A percentile compares a stretch with the other conserved stretches of the same genome.
Conservation (phyloP, 129 eudicot species). For the Ambrosia artemisiifolia region DNA sequence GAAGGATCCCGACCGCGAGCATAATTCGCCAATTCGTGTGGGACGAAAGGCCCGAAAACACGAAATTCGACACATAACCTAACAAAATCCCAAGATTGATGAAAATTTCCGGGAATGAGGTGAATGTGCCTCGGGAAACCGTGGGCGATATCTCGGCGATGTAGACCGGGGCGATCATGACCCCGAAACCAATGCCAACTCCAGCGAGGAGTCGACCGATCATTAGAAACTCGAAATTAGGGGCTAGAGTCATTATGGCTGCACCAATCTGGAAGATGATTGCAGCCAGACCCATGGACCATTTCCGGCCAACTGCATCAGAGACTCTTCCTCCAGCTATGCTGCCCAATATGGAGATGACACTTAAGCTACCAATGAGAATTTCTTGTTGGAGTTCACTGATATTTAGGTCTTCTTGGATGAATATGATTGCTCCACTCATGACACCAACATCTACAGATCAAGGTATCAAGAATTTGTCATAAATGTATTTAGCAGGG, state of each 20-base stretch:
- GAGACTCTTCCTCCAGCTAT: constrained; percentile 73
- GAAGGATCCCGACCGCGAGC: constrained; percentile 80
- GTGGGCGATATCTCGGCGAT: constrained; percentile 81
- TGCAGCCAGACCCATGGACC: constrained; percentile 91
- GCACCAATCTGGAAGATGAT: constrained; percentile 68
- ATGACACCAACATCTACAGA: constrained; percentile 77
- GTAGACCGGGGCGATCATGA: constrained; percentile 83
- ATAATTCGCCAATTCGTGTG: constrained; percentile 75
- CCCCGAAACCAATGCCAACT: constrained; percentile 75
- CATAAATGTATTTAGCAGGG: too few species aligned
- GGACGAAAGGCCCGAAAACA: constrained; percentile 60
- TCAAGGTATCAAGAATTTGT: background rate
- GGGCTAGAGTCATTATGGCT: constrained; percentile 67
- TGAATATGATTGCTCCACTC: constrained; percentile 88
- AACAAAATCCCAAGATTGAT: constrained; percentile 71
- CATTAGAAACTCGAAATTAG: constrained; percentile 51
- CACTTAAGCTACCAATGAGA: constrained; percentile 68
- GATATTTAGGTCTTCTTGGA: constrained; percentile 69
- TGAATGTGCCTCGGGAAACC: constrained; percentile 59
- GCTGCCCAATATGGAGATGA: constrained; percentile 71
- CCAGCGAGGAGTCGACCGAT: constrained; percentile 70
- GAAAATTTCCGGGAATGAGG: constrained; percentile 85
- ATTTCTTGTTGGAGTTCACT: constrained; percentile 77
- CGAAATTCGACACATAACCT: constrained; percentile 78
- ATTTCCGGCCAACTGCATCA: constrained; percentile 79